Evolutionary conservation across 257 asterid species (phyloP).

Genomic region (Mitragyna speciosa): DNA sequence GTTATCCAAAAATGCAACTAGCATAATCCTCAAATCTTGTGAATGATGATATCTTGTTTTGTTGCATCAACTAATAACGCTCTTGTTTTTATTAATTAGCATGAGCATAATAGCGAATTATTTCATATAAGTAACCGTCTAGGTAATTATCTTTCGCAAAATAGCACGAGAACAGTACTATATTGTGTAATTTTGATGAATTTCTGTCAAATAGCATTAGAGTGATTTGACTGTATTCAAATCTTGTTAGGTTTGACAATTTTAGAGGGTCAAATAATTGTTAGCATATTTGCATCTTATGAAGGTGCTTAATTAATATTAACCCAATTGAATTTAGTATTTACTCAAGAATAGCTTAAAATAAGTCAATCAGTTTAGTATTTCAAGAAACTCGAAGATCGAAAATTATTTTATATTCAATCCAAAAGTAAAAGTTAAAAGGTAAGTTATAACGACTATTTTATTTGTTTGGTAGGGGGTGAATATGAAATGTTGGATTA

Average conservation of each 20-base stretch:
- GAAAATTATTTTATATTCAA: neutral
- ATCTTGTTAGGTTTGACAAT: neutral
- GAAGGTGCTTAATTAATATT: neutral
- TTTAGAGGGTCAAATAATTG: neutral
- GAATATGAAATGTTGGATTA: too few species aligned
- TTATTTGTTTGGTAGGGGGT: neutral
- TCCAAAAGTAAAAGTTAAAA: neutral
- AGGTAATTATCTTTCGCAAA: too few species aligned
- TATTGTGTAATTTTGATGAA: too few species aligned
- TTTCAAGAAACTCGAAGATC: too few species aligned
- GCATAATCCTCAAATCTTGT: too few species aligned
- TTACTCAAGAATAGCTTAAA: neutral
- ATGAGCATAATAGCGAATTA: neutral
- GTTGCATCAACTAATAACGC: too few species aligned
- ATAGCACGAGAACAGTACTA: too few species aligned
- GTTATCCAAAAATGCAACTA: too few species aligned
- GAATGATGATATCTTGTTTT: too few species aligned
- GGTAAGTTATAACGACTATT: neutral
- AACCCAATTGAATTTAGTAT: neutral
- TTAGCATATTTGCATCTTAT: neutral
- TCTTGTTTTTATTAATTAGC: neutral
- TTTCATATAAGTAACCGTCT: too few species aligned
- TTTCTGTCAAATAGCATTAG: too few species aligned
- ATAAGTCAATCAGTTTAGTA: neutral
- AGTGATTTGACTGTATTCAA: neutral